Evolutionary conservation across 148 eudicot species (phyloP).

Genomic region (Drosera capensis): DNA sequence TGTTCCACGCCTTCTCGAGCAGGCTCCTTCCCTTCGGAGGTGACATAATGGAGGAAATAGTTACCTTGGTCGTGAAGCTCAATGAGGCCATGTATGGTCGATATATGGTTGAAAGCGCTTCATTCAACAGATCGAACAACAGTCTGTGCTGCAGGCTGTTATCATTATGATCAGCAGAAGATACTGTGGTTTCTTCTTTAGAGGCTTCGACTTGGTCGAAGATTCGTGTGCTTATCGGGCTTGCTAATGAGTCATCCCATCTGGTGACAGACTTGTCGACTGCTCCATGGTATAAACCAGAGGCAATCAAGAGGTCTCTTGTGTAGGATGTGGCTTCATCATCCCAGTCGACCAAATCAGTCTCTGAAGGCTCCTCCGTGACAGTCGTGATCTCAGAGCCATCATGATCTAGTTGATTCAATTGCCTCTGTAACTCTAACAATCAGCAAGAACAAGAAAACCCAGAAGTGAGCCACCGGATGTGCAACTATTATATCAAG

Average conservation of each 20-base stretch:
- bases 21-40: conserved; percentile 46
- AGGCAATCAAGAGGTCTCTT: conserved; percentile 56
- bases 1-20: conserved; percentile 49
- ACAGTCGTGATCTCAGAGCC: conserved; percentile 32
- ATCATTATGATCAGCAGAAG: conserved; percentile 14
- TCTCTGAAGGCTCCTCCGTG: conserved; percentile 37
- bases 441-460: conserved; percentile 5
- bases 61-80: conserved; percentile 33
- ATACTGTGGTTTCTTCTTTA: conserved; percentile 17
- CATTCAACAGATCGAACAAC: conserved; percentile 58
- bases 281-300: conserved; percentile 58
- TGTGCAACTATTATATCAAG: background rate
- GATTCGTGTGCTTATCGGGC: conserved; percentile 39
- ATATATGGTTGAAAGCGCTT: conserved; percentile 47
- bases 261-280: conserved; percentile 32
- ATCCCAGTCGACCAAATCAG: conserved; percentile 40
- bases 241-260: conserved; percentile 66
- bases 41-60: conserved; percentile 12
- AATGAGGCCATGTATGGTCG: conserved; percentile 34
- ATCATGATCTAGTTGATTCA: conserved; percentile 53
- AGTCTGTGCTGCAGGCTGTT: conserved; percentile 37
- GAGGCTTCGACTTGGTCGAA: conserved; percentile 69
- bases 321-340: conserved; percentile 60
- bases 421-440: conserved; percentile 61
- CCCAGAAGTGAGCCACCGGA: background rate